phyloP scores from a whole-genome alignment of 768 basidiomycete species.

The Pulveroboletus sp. region DNA sequence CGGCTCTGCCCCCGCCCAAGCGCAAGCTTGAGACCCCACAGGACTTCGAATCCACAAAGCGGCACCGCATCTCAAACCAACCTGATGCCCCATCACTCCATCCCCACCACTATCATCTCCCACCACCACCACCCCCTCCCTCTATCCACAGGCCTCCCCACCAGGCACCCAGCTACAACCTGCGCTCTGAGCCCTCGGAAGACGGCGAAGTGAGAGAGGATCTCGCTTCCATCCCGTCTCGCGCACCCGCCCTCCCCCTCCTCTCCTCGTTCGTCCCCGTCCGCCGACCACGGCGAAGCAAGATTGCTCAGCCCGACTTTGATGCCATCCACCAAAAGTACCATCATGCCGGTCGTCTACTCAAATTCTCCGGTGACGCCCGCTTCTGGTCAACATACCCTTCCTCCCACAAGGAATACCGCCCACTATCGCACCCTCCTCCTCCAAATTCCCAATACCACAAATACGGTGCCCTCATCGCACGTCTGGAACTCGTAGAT shows the following conservation, averaged over 20 bases:
- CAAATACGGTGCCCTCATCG: constrained; percentile 71
- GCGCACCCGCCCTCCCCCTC: constrained; percentile 29
- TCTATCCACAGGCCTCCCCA: constrained; percentile 21
- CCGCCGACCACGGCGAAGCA: constrained; percentile 65
- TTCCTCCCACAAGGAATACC: constrained; percentile 60
- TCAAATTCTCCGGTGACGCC: constrained; percentile 83
- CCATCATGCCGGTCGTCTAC: constrained; percentile 63
- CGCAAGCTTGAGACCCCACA: constrained; percentile 34
- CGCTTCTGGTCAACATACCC: constrained; percentile 76
- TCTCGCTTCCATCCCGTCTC: constrained; percentile 16
- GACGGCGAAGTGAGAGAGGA: constrained; percentile 50
- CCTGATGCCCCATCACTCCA: constrained; percentile 27
- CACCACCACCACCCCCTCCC: constrained; percentile 23
- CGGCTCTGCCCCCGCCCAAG: constrained; percentile 34
- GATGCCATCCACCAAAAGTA: constrained; percentile 69
- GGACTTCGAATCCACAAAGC: constrained; percentile 30
- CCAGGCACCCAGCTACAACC: constrained; percentile 20
- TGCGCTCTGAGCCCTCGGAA: constrained; percentile 42
- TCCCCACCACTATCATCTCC: constrained; percentile 29
- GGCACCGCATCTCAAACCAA: constrained; percentile 26
- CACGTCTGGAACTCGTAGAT: constrained; percentile 76
- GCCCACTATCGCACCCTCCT: constrained; percentile 62
- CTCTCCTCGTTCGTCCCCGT: constrained; percentile 49
- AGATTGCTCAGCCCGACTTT: constrained; percentile 44
- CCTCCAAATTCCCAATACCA: constrained; percentile 67